Conservation (phyloP, 441 rosid species). For the Erysimum cheiri region DNA sequence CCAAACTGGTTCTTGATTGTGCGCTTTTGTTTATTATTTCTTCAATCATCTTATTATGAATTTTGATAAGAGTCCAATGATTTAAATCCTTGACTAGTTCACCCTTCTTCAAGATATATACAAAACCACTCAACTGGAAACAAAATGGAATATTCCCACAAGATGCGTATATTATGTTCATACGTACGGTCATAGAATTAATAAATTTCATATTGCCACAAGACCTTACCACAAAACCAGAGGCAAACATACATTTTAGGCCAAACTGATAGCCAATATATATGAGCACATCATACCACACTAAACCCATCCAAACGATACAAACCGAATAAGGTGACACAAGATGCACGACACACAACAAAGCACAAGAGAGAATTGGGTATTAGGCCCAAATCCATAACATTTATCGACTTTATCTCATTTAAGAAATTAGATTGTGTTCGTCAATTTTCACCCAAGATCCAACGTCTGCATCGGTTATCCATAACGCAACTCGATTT, state of each 20-base stretch:
- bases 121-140: slow-evolving; percentile 10
- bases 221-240: slow-evolving; percentile 12
- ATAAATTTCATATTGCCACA: background rate
- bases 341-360: background rate
- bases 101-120: slow-evolving; percentile 14
- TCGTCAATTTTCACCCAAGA: slow-evolving; percentile 83
- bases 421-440: slow-evolving; percentile 23
- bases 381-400: background rate
- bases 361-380: background rate
- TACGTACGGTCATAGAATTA: background rate
- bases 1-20: background rate
- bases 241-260: slow-evolving; percentile 2
- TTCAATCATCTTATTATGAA: background rate
- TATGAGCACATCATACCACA: background rate
- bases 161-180: slow-evolving; percentile 14
- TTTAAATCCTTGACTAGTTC: slow-evolving; percentile 24
- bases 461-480: slow-evolving; percentile 63
- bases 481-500: slow-evolving; percentile 66
- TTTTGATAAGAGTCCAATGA: slow-evolving; percentile 18
- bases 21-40: background rate
- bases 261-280: slow-evolving; percentile 3
- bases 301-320: background rate
- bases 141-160: slow-evolving; percentile 14
- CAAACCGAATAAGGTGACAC: background rate
- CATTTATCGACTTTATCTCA: no score